Evolutionary conservation across 208 protist genomes (phyloP).

Genomic region (Trypanosoma rangeli): DNA sequence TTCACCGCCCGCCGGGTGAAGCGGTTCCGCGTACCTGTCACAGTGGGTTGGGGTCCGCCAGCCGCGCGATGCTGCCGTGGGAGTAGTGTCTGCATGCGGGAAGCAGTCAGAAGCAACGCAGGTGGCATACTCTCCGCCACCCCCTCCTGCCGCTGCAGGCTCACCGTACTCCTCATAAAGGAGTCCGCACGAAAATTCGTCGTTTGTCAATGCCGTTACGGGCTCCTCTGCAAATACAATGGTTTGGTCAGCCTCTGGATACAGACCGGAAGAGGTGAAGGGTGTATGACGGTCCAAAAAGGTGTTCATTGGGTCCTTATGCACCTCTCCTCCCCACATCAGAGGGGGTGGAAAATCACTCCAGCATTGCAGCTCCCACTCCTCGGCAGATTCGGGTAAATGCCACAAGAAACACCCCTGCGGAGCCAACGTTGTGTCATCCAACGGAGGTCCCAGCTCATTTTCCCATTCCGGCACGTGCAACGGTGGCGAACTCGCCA

Average conservation of each 20-base stretch:
- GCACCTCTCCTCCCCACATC: not conserved
- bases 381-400: not conserved
- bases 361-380: not conserved
- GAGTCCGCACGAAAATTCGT: not conserved
- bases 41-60: not conserved
- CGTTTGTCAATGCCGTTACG: not conserved
- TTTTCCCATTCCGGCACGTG: not conserved
- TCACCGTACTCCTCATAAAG: not conserved
- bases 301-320: not conserved
- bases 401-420: not conserved
- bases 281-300: slow-evolving; percentile 4
- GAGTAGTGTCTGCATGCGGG: not conserved
- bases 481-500: slow-evolving; percentile 1
- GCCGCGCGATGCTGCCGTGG: too few species aligned
- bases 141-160: not conserved
- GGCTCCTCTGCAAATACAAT: slow-evolving; percentile 5
- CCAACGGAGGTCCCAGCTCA: not conserved
- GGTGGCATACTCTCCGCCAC: not conserved
- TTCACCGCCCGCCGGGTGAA: not conserved
- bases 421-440: not conserved
- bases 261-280: not conserved
- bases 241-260: not conserved
- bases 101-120: not conserved
- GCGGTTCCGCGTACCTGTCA: not conserved
- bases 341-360: not conserved